Evolutionary conservation across 2,329 filamentous ascomycete genomes (phyloP), one percentile per base, ranked within the genome.

Genomic region (Monosporascus sp.): DNA sequence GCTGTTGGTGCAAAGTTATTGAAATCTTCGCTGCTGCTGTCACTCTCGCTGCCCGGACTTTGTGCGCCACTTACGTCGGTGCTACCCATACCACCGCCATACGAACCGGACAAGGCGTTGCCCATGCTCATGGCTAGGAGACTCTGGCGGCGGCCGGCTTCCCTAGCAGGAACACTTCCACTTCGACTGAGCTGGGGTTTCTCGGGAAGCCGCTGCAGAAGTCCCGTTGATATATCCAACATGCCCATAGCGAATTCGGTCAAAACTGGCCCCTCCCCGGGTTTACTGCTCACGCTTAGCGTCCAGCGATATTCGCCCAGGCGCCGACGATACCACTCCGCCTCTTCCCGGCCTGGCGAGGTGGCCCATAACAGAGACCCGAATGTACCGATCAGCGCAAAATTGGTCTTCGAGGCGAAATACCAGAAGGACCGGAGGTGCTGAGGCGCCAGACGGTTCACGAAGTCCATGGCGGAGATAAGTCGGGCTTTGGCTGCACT

Each of bases 381-480:
- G 68, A 97, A 97, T 0, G 92, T 96, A 52, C 91, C 92, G 64
- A 97, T 96, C 11, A 97, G 79, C 0, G 93, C 92, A 72, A 97
- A 97, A 71, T 96, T 96, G 38, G 88, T 89, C 64, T 91, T 89
- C 41, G 87, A 90, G 2, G 89, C 86, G 66, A 92, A 93, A 67
- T 89, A 92, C 93, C 93, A 97, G 72, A 97, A 97, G 0, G 90
- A 83, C n/a, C 87, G 85, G 31, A 97, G 79, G 64, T 97, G 92
- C 37, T 86, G 84, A 0, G 91, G 90, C 45, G 88, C 91, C 35
- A 97, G 81, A 0, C 93, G 87, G 72, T 97, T 97, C 63, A 96
- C 91, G 71, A 97, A 96, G 69, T 97, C 93, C 89, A 97, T 96
- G 58, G 92, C 91, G 22, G 89, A 95, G 66, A 97, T 96, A 37